These are phyloP conservation scores for Yamadazyma phyllophila DNA, from an alignment of 805 yeast genomes.

Conservation along the genomic window DNA sequence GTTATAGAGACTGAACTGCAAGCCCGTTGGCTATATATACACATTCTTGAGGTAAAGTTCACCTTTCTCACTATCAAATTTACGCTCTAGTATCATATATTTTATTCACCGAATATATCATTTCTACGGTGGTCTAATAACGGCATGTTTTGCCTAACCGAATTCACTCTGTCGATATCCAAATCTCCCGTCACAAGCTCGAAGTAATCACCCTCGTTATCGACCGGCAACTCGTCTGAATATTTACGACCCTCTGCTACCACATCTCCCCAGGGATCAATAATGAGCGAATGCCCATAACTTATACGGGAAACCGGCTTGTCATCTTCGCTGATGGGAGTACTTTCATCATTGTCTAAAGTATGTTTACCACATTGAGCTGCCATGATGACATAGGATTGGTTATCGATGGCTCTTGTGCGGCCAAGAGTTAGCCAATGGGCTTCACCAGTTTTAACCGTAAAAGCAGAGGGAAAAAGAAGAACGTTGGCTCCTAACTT, in stretches of 20 bases:
- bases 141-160: constrained; percentile 71
- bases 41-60: too few relatives aligned
- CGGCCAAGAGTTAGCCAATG: constrained; percentile 84
- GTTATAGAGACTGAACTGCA: too few relatives aligned
- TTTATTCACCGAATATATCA: constrained; percentile 6
- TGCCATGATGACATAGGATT: constrained; percentile 82
- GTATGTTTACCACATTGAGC: constrained; percentile 84
- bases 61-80: too few relatives aligned
- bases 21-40: too few relatives aligned
- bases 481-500: constrained; percentile 71
- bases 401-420: constrained; percentile 87
- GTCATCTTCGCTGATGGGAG: constrained; percentile 32
- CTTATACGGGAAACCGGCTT: constrained; percentile 49
- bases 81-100: neutral
- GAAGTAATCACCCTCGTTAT: constrained; percentile 31
- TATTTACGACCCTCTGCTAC: constrained; percentile 48
- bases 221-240: constrained; percentile 20
- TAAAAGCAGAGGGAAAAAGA: constrained; percentile 90
- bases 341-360: constrained; percentile 19
- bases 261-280: constrained; percentile 91
- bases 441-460: constrained; percentile 84
- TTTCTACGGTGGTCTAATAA: constrained; percentile 66
- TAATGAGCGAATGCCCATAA: constrained; percentile 81
- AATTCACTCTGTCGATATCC: constrained; percentile 48
- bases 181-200: constrained; percentile 62